These are phyloP conservation scores for Aurinia saxatilis DNA, from an alignment of 345 rosid genomes.

Conservation along the genomic window DNA sequence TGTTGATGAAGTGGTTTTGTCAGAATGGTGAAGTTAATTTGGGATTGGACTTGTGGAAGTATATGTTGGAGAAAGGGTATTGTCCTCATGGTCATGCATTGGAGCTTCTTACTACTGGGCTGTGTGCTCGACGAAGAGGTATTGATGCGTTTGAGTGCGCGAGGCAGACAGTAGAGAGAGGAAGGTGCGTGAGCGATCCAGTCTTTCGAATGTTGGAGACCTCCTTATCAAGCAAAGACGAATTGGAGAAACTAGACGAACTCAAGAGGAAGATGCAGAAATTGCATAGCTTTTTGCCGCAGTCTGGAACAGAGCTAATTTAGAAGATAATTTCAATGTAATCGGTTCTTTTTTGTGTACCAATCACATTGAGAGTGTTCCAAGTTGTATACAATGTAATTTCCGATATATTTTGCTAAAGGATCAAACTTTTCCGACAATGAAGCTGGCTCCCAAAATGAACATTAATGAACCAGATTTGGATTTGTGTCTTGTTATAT, in stretches of 20 bases:
- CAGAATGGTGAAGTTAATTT: constrained; percentile 42
- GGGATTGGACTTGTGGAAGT: constrained; percentile 57
- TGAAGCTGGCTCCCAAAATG: not conserved
- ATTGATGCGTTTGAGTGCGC: constrained; percentile 67
- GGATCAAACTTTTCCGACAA: not conserved
- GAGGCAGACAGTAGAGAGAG: constrained; percentile 58
- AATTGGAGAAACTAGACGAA: constrained; percentile 38
- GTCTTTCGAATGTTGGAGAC: constrained; percentile 50
- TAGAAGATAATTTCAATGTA: not conserved
- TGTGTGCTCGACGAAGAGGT: constrained; percentile 54
- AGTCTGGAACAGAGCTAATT: constrained; percentile 24
- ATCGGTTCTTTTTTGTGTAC: constrained; percentile 4
- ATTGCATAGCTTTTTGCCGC: constrained; percentile 49
- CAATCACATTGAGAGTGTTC: not conserved
- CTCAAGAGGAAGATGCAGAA: constrained; percentile 48
- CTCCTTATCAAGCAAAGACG: constrained; percentile 30
- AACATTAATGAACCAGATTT: not conserved
- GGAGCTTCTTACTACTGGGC: constrained; percentile 62
- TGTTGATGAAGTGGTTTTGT: constrained; percentile 80
- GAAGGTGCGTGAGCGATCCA: constrained; percentile 53
- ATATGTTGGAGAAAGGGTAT: constrained; percentile 55
- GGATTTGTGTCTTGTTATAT: not conserved
- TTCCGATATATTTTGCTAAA: not conserved
- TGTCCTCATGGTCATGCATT: constrained; percentile 79
- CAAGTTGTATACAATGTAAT: not conserved